Evolutionary conservation across 139 green algal species (phyloP).

Genomic region (Deuterostichococcus epilithicus): DNA sequence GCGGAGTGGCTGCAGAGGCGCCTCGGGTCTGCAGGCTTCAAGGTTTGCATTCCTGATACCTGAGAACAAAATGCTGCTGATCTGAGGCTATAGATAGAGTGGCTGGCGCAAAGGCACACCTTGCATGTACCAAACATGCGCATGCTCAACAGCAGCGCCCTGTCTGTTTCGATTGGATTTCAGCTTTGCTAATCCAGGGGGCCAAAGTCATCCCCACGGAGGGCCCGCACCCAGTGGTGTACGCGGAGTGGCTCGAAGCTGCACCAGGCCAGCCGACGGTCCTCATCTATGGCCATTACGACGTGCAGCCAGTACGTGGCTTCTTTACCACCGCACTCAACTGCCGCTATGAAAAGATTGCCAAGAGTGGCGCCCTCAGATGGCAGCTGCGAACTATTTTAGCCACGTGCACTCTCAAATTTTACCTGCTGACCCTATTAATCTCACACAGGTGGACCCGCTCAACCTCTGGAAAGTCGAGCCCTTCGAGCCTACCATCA

Average conservation of each 20-base stretch:
- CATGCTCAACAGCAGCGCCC: too few relatives aligned
- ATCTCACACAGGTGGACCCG: constrained; percentile 38
- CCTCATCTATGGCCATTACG: constrained; percentile 76
- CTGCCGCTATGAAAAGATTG: too few relatives aligned
- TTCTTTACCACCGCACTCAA: not conserved
- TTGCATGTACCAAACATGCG: not conserved
- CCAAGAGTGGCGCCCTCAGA: too few relatives aligned
- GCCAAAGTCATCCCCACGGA: constrained; percentile 42
- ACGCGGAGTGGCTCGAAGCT: constrained; percentile 50
- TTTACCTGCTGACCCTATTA: too few relatives aligned
- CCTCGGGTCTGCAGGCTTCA: not conserved
- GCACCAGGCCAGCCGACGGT: constrained; percentile 41
- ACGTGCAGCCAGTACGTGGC: constrained; percentile 44
- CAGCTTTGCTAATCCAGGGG: constrained; percentile 14
- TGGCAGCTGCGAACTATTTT: too few relatives aligned
- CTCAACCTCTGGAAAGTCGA: constrained; percentile 44
- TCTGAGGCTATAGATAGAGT: not conserved
- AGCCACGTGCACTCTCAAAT: too few relatives aligned
- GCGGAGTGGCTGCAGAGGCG: constrained; percentile 31
- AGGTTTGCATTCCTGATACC: too few relatives aligned
- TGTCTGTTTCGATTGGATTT: not conserved
- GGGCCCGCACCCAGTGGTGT: constrained; percentile 60
- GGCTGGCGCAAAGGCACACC: constrained; percentile 31
- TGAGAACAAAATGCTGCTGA: too few relatives aligned
- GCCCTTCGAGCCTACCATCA: constrained; percentile 39